Base-by-base conservation (phyloP, 345 rosid species). In the rapeseed (Brassica napus) region DNA sequence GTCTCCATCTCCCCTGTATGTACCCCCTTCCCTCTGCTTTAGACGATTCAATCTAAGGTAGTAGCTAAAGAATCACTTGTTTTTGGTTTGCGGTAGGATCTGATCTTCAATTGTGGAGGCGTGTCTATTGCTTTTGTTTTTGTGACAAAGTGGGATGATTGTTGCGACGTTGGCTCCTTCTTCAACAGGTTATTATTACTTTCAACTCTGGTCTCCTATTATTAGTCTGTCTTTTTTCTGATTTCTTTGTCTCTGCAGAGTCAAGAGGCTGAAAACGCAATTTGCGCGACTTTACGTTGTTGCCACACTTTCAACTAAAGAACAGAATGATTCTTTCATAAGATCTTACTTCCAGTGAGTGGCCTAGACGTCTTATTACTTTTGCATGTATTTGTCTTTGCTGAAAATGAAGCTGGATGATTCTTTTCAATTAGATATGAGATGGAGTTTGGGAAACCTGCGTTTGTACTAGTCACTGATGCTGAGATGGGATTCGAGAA, bases 401-500 rank as follows among this genome's bases (percentile, higher is more conserved):
- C 14, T 12, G 34, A 24, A 60, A 34, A 9, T 35, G 70, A 68
- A 68, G 24, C 58, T 68, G 0, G 23, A 2, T n/a, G 3, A 7
- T 2, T 31, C 63, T 42, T 14, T 80, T 34, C 47, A 7, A 39
- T 23, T 82, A 95, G 98, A 73, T 81, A 82, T 70, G 89, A 85
- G 70, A 87, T 93, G 91, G 89, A 93, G 91, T 78, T 95, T 76
- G 98, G 99, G 64, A 91, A 82, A 81, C 98, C 99, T 72, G 73
- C 90, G 5, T 91, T 93, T 83, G 85, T 91, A 75, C 90, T 87
- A 28, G 97, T 90, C 83, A 88, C 78, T 71, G 99, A 95, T 83
- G 31, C 74, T 39, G 98, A 91, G 85, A 95, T 95, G 98, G 98
- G 99, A 26, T 95, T 95, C 68, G 99, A 93, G 79, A 95, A 90